Evolutionary conservation across 768 basidiomycete species (phyloP), one percentile per base, ranked within the genome.

Genomic region (Lyophyllum semitale): DNA sequence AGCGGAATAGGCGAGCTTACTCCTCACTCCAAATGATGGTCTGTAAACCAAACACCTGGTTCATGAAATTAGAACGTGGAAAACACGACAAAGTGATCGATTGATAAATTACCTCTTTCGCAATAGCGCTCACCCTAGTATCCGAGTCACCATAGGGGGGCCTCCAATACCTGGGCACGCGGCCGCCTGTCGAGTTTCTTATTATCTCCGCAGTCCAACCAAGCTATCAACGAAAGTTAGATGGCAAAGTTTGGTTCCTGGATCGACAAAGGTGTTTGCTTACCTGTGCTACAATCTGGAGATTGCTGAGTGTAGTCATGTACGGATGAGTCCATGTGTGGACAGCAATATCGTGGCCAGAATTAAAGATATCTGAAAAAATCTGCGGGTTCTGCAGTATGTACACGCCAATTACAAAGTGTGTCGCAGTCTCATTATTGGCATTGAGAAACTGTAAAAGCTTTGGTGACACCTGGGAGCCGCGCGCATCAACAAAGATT

Each of bases 11-110:
- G 45, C 44, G 13, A 59, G 46, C 79, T 50, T 72, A 91, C 89
- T 95, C 95, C 55, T 86, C 82, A 71, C 96, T 95, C 95, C 95
- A 98, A 60, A 92, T 72, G 51, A 95, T 82, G n/a, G 91, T 89
- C 20, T 79, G 78, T 59, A 98, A 70, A 23, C 91, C 93, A 66
- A 97, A 95, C 29, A 83, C 73, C 74, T 77, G 23, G 17, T 41
- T 12, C 26, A 23, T 20, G 17, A 57, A 48, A 40, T 57, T 43
- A 48, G 26, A 41, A 26, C 22, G 33, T 18, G 23, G 17, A 15
- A 33, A 5, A 41, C 27, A n/a, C 4, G 6, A 32, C 20, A 32
- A 45, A n/a, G n/a, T n/a, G n/a, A n/a, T n/a, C n/a, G 13, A n/a
- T n/a, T 33, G 12, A 30, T 25, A 40, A 23, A 25, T 50, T 47